phyloP scores from a whole-genome alignment of 2,329 filamentous ascomycete species.

The Neofusicoccum kwambonambiense region DNA sequence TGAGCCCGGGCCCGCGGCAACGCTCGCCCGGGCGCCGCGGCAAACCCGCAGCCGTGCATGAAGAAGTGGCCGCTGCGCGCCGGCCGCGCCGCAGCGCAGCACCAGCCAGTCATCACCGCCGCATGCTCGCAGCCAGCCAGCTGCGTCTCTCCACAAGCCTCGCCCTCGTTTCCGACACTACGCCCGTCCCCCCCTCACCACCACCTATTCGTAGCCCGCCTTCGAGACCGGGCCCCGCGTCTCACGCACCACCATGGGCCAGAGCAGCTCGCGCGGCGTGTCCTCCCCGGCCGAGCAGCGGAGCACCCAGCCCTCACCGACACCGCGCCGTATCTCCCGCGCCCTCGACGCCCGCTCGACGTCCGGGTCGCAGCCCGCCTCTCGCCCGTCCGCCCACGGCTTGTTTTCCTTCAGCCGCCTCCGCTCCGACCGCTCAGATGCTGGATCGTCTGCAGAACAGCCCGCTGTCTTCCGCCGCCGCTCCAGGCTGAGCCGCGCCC shows the following conservation, averaged over 20 bases:
- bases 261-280: constrained; percentile 35
- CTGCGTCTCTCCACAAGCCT: constrained; percentile 18
- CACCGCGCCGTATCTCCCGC: constrained; percentile 31
- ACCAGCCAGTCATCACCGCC: constrained; percentile 16
- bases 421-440: constrained; percentile 33
- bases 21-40: not conserved
- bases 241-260: constrained; percentile 36
- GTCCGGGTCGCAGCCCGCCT: constrained; percentile 26
- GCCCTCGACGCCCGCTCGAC: constrained; percentile 24
- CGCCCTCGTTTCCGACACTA: constrained; percentile 11
- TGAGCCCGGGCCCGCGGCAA: not conserved
- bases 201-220: constrained; percentile 16
- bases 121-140: constrained; percentile 18
- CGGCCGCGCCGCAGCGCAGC: not conserved
- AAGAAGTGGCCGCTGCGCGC: not conserved
- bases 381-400: constrained; percentile 26
- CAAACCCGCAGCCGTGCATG: not conserved
- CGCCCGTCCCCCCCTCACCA: constrained; percentile 12
- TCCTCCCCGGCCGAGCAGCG: constrained; percentile 24
- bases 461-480: constrained; percentile 27
- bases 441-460: constrained; percentile 28
- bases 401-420: constrained; percentile 32
- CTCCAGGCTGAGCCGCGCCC: constrained; percentile 35
- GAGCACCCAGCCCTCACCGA: constrained; percentile 24
- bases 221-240: constrained; percentile 21